Evolutionary conservation across 1,284 basidiomycete species (phyloP).

Genomic region (Cryptococcus sp.): DNA sequence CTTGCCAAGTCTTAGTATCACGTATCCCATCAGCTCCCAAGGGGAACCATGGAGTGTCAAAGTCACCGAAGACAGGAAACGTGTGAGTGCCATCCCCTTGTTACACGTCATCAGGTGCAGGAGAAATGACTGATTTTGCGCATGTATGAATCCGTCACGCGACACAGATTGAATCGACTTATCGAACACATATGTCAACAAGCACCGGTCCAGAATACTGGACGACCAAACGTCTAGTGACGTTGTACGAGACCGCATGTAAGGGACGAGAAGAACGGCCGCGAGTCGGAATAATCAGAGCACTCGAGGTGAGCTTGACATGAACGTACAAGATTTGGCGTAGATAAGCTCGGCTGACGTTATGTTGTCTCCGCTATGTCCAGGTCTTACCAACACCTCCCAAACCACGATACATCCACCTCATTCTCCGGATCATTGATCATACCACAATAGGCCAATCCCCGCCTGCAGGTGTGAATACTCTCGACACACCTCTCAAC

Average conservation of each 20-base stretch:
- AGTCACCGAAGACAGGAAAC: constrained; percentile 56
- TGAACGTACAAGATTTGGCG: constrained; percentile 1
- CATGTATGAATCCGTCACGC: neutral
- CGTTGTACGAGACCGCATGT: constrained; percentile 52
- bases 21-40: constrained; percentile 79
- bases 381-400: constrained; percentile 36
- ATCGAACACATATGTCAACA: constrained; percentile 66
- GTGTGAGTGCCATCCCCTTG: constrained; percentile 23
- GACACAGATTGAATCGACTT: constrained; percentile 51
- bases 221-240: constrained; percentile 47
- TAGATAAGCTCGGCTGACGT: neutral
- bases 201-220: constrained; percentile 50
- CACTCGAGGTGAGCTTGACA: constrained; percentile 66
- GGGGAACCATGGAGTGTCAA: constrained; percentile 75
- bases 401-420: constrained; percentile 37
- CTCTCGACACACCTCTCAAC: constrained; percentile 61
- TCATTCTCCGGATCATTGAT: constrained; percentile 32
- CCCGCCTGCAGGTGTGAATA: constrained; percentile 23
- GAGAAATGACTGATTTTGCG: neutral
- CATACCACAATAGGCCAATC: constrained; percentile 16
- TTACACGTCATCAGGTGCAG: too few species aligned
- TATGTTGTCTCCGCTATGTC: neutral
- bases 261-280: constrained; percentile 57
- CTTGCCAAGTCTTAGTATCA: constrained; percentile 73
- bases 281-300: constrained; percentile 67